These are phyloP conservation scores for Naganishia vaughanmartiniae DNA, from an alignment of 768 basidiomycete genomes.

Conservation along the genomic window DNA sequence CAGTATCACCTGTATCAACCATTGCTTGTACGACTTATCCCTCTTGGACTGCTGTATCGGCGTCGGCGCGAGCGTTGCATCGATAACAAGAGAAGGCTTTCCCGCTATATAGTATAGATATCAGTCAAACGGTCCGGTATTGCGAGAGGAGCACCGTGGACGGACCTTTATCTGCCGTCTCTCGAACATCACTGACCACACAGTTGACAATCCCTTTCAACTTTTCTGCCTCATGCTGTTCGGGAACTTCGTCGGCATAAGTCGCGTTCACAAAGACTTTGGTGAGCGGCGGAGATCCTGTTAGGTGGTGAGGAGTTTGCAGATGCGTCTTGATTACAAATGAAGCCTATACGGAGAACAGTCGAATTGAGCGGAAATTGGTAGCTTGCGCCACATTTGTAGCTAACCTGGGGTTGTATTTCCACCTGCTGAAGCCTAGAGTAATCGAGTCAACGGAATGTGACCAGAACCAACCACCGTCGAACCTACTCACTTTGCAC, in stretches of 20 bases:
- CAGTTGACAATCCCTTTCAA: conserved; percentile 25
- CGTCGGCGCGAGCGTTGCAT: conserved; percentile 19
- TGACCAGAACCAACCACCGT: too few relatives aligned
- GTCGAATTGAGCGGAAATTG: not conserved
- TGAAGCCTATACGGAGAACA: conserved; percentile 11
- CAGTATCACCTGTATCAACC: conserved; percentile 31
- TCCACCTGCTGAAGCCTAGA: conserved; percentile 27
- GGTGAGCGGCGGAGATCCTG: conserved; percentile 20
- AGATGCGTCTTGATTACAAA: conserved; percentile 32
- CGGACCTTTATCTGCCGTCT: conserved; percentile 30
- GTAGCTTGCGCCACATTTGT: not conserved
- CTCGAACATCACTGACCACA: conserved; percentile 24
- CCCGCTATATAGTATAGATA: conserved; percentile 1
- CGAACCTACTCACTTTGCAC: conserved; percentile 20
- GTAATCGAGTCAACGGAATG: not conserved
- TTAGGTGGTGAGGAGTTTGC: conserved; percentile 19
- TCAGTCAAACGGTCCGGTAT: not conserved
- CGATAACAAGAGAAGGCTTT: conserved; percentile 27
- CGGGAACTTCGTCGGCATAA: conserved; percentile 26
- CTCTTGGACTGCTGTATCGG: conserved; percentile 26
- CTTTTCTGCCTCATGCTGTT: conserved; percentile 25
- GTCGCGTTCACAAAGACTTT: conserved; percentile 32
- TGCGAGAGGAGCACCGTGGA: not conserved
- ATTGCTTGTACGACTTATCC: conserved; percentile 32
- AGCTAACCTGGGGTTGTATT: conserved; percentile 25